These are phyloP conservation scores for Metschnikowia lachancei DNA, from an alignment of 805 yeast species.

Conservation along the genomic window DNA sequence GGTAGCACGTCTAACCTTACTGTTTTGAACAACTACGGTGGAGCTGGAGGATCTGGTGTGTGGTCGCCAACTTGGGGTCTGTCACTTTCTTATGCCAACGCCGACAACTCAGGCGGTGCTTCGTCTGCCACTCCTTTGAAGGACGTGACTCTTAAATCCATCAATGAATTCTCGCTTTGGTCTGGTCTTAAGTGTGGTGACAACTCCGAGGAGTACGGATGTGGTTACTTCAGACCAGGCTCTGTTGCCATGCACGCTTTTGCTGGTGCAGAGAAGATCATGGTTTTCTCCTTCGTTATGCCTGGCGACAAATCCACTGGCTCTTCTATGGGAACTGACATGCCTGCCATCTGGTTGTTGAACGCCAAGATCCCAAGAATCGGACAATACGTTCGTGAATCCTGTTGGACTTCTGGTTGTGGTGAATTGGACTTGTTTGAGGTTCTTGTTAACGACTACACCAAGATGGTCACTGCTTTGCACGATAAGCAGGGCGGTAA, in stretches of 20 bases:
- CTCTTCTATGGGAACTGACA: slow-evolving; percentile 45
- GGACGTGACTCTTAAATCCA: slow-evolving; percentile 67
- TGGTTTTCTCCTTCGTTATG: slow-evolving; percentile 92
- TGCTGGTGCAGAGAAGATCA: slow-evolving; percentile 78
- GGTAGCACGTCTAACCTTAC: slow-evolving; percentile 69
- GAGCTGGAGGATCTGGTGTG: slow-evolving; percentile 83
- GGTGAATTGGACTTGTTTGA: slow-evolving; percentile 97
- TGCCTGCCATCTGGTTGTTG: slow-evolving; percentile 98
- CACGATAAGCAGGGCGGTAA: slow-evolving; percentile 74
- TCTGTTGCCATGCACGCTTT: slow-evolving; percentile 96
- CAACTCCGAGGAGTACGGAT: slow-evolving; percentile 41
- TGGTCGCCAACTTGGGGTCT: slow-evolving; percentile 88
- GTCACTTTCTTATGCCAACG: slow-evolving; percentile 80
- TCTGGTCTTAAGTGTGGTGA: slow-evolving; percentile 58
- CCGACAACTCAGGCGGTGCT: slow-evolving; percentile 76
- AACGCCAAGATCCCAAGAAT: slow-evolving; percentile 97
- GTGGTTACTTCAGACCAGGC: slow-evolving; percentile 84
- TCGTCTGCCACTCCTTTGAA: slow-evolving; percentile 63
- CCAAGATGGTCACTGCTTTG: slow-evolving; percentile 72
- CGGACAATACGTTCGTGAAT: slow-evolving; percentile 81
- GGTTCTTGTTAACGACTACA: slow-evolving; percentile 65
- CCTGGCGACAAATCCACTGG: slow-evolving; percentile 54
- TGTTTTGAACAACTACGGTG: slow-evolving; percentile 88
- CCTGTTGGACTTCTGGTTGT: slow-evolving; percentile 97
- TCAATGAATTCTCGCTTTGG: slow-evolving; percentile 80